A percentile compares a stretch with the other conserved stretches of the same genome.
Conservation (phyloP, 345 rosid genomes). For the Camelina hispida region DNA sequence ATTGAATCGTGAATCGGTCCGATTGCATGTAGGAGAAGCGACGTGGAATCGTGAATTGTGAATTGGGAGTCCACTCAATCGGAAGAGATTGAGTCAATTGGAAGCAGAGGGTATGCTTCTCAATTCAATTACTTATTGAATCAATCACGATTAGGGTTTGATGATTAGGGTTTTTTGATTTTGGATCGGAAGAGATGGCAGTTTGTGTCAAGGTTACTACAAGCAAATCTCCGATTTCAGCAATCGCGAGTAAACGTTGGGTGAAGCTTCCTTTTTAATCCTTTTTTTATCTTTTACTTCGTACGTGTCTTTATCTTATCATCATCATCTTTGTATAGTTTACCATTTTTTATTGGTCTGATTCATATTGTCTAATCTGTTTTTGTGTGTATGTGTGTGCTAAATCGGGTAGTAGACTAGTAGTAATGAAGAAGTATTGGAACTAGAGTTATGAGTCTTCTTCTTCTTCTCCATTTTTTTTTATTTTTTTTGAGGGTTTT, state of each 20-base stretch:
- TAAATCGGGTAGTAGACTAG: neutral
- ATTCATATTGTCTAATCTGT: constrained; percentile 17
- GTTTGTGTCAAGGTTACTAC: constrained; percentile 34
- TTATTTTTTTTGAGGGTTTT: neutral
- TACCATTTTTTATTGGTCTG: neutral
- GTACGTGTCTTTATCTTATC: constrained; percentile 37
- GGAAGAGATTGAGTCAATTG: no score
- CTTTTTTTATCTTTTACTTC: neutral
- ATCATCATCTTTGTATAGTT: neutral
- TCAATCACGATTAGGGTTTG: no score
- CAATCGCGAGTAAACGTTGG: constrained; percentile 6
- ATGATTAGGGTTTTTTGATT: no score
- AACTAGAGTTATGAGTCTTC: neutral
- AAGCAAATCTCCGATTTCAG: constrained; percentile 15
- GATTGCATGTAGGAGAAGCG: no score
- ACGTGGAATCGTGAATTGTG: no score
- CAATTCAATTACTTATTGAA: no score
- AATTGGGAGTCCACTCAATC: no score
- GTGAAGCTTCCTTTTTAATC: neutral
- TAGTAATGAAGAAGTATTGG: constrained; percentile 5
- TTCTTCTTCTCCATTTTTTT: neutral
- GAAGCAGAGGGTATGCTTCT: no score
- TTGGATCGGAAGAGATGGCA: constrained; percentile 15
- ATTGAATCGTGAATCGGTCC: no score
- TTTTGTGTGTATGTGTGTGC: neutral